Evolutionary conservation across 2,329 filamentous ascomycete genomes (phyloP).

Genomic region (Diplodia sapinea): DNA sequence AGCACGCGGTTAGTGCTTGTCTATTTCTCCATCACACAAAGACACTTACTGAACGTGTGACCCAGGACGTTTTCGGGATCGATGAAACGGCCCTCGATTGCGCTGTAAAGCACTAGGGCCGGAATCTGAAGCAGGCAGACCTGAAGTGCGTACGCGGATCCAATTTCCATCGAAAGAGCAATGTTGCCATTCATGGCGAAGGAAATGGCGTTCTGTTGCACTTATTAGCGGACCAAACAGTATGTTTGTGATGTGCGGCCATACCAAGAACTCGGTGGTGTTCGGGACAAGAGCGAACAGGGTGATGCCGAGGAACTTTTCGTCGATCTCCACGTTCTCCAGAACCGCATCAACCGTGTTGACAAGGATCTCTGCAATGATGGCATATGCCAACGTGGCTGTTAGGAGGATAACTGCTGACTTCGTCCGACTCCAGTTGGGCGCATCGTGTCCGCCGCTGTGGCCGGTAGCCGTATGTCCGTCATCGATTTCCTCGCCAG

Average conservation of each 20-base stretch:
- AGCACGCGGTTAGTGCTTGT: not conserved
- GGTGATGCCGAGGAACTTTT: constrained; percentile 97
- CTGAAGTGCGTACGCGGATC: constrained; percentile 93
- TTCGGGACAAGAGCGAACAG: constrained; percentile 96
- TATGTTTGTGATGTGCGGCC: constrained; percentile 39
- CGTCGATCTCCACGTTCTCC: constrained; percentile 86
- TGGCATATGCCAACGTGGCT: constrained; percentile 90
- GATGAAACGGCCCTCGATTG: constrained; percentile 67
- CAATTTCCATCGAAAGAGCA: constrained; percentile 97
- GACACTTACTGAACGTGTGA: constrained; percentile 69
- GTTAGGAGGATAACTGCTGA: constrained; percentile 86
- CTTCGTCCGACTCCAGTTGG: constrained; percentile 94
- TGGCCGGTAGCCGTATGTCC: constrained; percentile 46
- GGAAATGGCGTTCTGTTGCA: constrained; percentile 84
- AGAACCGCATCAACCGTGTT: constrained; percentile 97
- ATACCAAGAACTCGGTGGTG: constrained; percentile 93
- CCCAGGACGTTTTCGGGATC: constrained; percentile 60
- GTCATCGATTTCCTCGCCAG: constrained; percentile 53
- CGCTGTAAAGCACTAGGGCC: constrained; percentile 88
- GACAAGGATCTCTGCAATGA: constrained; percentile 96
- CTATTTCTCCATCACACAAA: not conserved
- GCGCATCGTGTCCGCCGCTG: constrained; percentile 89
- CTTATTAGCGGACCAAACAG: not conserved
- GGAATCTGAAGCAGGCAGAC: constrained; percentile 95
- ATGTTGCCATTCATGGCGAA: constrained; percentile 99